Evolutionary conservation across 1,139 yeast genomes (phyloP).

Genomic region (Suhomyces terraborum): DNA sequence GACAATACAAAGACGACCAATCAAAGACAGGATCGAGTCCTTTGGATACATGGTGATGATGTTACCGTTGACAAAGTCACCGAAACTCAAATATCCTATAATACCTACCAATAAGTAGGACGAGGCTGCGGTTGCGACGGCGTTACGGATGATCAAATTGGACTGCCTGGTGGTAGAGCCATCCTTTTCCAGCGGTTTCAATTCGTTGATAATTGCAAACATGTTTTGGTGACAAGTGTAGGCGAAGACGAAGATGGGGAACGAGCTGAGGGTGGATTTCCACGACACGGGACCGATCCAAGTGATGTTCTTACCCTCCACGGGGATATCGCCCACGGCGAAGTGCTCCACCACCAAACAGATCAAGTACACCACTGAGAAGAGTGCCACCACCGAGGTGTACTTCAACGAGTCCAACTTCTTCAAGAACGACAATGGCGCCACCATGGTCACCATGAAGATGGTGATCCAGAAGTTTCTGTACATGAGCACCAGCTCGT

Average conservation of each 20-base stretch:
- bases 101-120: conserved; percentile 73
- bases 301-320: conserved; percentile 26
- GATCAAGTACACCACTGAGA: conserved; percentile 77
- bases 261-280: conserved; percentile 47
- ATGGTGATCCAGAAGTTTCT: conserved; percentile 72
- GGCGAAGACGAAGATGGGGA: conserved; percentile 92
- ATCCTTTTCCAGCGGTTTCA: conserved; percentile 28
- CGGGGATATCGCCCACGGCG: conserved; percentile 39
- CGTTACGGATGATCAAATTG: conserved; percentile 54
- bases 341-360: conserved; percentile 72
- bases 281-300: conserved; percentile 43
- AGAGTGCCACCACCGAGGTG: conserved; percentile 81
- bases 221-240: conserved; percentile 94
- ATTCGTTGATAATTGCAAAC: conserved; percentile 86
- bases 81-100: conserved; percentile 85
- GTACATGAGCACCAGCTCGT: conserved; percentile 32
- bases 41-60: conserved; percentile 71
- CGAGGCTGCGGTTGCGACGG: conserved; percentile 62
- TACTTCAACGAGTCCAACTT: conserved; percentile 83
- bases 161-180: conserved; percentile 57
- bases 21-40: conserved; percentile 55
- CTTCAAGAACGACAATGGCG: conserved; percentile 72
- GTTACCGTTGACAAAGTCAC: conserved; percentile 67
- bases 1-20: conserved; percentile 72
- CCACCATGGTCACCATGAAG: conserved; percentile 59